phyloP scores from a whole-genome alignment of 2,329 filamentous ascomycete genomes.

The Pseudogymnoascus sp. region DNA sequence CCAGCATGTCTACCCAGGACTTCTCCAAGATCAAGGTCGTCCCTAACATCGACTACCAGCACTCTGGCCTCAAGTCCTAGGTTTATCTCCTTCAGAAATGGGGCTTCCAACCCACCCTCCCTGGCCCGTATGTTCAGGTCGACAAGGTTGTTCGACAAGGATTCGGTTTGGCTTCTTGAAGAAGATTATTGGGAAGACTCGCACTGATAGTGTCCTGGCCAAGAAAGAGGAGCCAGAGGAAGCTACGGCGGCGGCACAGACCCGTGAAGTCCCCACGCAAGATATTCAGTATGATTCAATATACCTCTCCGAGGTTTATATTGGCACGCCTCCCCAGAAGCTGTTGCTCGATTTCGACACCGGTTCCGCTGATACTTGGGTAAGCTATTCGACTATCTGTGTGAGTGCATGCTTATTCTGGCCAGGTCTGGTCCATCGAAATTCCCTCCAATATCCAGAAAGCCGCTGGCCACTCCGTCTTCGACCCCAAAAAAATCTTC shows the following conservation, averaged over 20 bases:
- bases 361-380: conserved; percentile 62
- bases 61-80: conserved; percentile 54
- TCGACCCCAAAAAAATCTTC: conserved; percentile 50
- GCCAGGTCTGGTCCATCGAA: conserved; percentile 47
- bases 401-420: neutral
- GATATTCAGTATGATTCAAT: conserved; percentile 59
- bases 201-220: conserved; percentile 38
- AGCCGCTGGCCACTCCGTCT: conserved; percentile 42
- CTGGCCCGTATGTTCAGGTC: conserved; percentile 50
- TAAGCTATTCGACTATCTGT: conserved; percentile 26
- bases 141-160: conserved; percentile 29
- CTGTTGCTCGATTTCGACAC: conserved; percentile 60
- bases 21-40: conserved; percentile 39
- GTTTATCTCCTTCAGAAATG: conserved; percentile 53
- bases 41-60: conserved; percentile 50
- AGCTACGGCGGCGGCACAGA: conserved; percentile 25
- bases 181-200: conserved; percentile 40
- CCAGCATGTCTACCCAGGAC: conserved; percentile 24
- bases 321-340: conserved; percentile 57
- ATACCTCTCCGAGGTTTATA: conserved; percentile 54
- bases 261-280: conserved; percentile 46
- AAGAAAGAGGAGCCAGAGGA: conserved; percentile 33
- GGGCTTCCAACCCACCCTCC: conserved; percentile 51
- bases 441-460: conserved; percentile 31
- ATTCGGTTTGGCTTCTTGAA: conserved; percentile 39